Percentiles rank a stretch among this genome's conserved stretches.
These are phyloP conservation scores for Phytophthora fragariaefolia DNA, from an alignment of 352 stramenopile genomes.

Conservation along the genomic window DNA sequence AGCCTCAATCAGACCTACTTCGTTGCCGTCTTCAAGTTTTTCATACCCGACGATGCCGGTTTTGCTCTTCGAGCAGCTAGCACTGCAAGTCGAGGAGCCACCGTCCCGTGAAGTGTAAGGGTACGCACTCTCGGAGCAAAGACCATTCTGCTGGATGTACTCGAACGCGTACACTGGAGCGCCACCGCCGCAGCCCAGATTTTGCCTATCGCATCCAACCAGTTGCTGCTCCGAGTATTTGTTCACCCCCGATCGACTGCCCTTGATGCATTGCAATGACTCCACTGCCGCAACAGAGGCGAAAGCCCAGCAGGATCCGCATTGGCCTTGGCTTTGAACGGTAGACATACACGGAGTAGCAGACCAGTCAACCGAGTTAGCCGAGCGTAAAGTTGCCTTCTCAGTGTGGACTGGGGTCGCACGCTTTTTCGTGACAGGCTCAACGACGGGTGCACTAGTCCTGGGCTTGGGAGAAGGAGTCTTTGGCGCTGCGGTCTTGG, in stretches of 20 bases:
- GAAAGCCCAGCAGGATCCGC: constrained; percentile 98
- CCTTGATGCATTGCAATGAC: constrained; percentile 83
- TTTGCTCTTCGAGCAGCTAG: constrained; percentile 36
- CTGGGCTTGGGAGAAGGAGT: constrained; percentile 7
- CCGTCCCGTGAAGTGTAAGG: constrained; percentile 65
- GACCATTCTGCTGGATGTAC: constrained; percentile 87
- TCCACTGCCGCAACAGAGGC: constrained; percentile 92
- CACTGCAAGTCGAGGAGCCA: constrained; percentile 31
- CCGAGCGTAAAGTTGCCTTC: constrained; percentile 9
- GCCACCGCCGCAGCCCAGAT: constrained; percentile 91
- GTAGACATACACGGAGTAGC: constrained; percentile 43
- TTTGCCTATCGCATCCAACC: constrained; percentile 87
- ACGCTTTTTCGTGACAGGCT: constrained; percentile 23
- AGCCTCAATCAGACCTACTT: constrained; percentile 81
- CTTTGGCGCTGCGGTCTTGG: constrained; percentile 6
- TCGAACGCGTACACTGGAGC: constrained; percentile 90
- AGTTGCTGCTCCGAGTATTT: constrained; percentile 93
- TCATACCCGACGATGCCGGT: constrained; percentile 58
- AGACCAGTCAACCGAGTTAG: constrained; percentile 47
- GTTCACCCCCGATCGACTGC: constrained; percentile 60
- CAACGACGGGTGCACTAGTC: constrained; percentile 34
- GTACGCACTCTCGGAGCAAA: constrained; percentile 78
- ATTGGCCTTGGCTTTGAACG: constrained; percentile 96
- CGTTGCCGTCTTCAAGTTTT: constrained; percentile 59
- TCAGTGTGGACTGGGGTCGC: constrained; percentile 18